Base-by-base conservation (phyloP, 352 stramenopile species). In the Phytophthora cryptogea region DNA sequence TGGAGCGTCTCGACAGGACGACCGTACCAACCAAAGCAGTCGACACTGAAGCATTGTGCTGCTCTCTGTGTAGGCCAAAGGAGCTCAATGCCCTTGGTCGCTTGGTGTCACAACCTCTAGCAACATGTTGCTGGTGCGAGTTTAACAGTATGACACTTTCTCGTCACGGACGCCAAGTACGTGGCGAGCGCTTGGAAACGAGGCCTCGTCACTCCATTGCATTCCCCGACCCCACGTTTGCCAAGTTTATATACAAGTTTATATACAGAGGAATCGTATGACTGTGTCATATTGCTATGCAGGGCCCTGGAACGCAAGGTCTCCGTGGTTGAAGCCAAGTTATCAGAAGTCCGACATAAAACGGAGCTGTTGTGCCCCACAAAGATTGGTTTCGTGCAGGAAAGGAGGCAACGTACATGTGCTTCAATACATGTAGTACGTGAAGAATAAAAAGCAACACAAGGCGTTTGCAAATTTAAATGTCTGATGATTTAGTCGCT, bases 131-230 rank as follows among this genome's bases (percentile, higher is more conserved):
- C 20, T 23, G 20, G 20, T 23, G 20, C 20, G 20, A 23, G 20
- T 23, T 23, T 23, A 23, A 23, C 20, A 2, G 50, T 27, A 54
- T 63, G 56, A 64, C 46, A 26, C 46, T 44, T 64, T 59, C 31
- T 39, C 39, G 56, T 64, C 56, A 52, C 44, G 43, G 45, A 8
- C 31, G 30, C 7, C 5, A 35, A 39, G 36, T 35, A 46, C 27
- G 16, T 36, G 32, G 46, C 16, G 11, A 46, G n/a, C 17, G 13
- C 27, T 55, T 11, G 44, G 36, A 47, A 43, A 66, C 58, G 50
- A 47, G 50, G 49, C 50, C 50, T 60, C 50, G 50, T 66, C 50
- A 66, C 49, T 59, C 33, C 8, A 53, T 20, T 33, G n/a, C 28
- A 7, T 20, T 50, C 8, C n/a, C 2, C 7, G 16, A 0, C 13